Evolutionary conservation across 441 rosid species (phyloP).

Genomic region (Biscutella laevigata): DNA sequence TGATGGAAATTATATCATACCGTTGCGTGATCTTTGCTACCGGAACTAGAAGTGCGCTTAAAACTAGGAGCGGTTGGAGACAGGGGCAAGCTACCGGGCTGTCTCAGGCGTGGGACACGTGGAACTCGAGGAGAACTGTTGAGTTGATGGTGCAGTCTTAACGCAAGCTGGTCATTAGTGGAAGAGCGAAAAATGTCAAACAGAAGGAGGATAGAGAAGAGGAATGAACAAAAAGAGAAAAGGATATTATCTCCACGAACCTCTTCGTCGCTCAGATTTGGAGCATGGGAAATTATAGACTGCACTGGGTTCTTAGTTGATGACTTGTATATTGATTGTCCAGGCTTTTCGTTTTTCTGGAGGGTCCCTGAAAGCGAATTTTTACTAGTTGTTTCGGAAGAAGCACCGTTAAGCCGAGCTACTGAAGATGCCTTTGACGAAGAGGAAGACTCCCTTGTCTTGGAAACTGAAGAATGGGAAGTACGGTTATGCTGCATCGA

Average conservation of each 20-base stretch:
- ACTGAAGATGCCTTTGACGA: constrained; percentile 39
- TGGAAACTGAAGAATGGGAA: constrained; percentile 39
- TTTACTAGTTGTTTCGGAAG: constrained; percentile 42
- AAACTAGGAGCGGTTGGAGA: constrained; percentile 62
- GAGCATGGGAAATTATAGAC: constrained; percentile 35
- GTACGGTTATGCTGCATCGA: constrained; percentile 36
- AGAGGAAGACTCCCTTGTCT: constrained; percentile 44
- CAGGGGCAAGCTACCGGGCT: constrained; percentile 76
- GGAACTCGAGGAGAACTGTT: constrained; percentile 97
- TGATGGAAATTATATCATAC: constrained; percentile 31
- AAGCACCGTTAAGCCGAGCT: constrained; percentile 32
- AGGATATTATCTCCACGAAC: constrained; percentile 30
- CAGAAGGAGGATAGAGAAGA: neutral
- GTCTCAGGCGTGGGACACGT: constrained; percentile 88
- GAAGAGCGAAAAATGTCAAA: constrained; percentile 11
- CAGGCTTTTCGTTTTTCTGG: constrained; percentile 49
- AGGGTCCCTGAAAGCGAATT: constrained; percentile 33
- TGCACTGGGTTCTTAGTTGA: constrained; percentile 42
- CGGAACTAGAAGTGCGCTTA: constrained; percentile 70
- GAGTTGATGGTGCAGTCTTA: constrained; percentile 96
- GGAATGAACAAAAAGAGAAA: neutral
- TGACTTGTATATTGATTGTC: constrained; percentile 35
- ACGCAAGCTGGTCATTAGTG: constrained; percentile 60
- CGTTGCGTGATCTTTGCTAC: constrained; percentile 61
- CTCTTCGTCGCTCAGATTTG: constrained; percentile 89